These are phyloP conservation scores for Ceratobasidium sp. DNA, from an alignment of 1,284 basidiomycete species.

Conservation along the genomic window DNA sequence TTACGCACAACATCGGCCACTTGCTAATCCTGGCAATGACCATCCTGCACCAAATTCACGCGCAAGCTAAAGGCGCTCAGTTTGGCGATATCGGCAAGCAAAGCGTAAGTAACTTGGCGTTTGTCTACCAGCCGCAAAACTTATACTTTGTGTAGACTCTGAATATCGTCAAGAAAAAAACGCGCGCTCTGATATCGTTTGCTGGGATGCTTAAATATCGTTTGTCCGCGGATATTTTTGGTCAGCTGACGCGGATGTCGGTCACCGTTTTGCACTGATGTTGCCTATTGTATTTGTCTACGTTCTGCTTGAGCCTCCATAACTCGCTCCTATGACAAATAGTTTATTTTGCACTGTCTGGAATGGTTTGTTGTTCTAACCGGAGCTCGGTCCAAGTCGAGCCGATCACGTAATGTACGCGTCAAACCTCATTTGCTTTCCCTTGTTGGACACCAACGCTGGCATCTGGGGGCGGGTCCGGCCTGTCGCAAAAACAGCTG, in stretches of 20 bases:
- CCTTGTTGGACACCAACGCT: neutral
- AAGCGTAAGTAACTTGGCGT: conserved; percentile 65
- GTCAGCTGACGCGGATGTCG: conserved; percentile 68
- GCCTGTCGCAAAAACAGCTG: neutral
- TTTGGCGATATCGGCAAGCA: conserved; percentile 80
- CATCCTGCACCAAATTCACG: conserved; percentile 83
- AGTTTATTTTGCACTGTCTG: neutral
- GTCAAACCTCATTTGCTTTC: neutral
- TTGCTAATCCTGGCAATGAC: conserved; percentile 97
- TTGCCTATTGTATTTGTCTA: conserved; percentile 48
- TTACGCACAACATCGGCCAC: conserved; percentile 90
- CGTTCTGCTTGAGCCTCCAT: neutral
- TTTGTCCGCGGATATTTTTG: conserved; percentile 92
- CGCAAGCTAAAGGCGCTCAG: conserved; percentile 78
- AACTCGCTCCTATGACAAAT: too few relatives aligned
- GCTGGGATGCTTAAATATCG: conserved; percentile 89
- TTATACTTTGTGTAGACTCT: conserved; percentile 65
- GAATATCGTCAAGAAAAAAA: conserved; percentile 74
- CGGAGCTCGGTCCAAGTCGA: neutral
- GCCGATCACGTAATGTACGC: conserved; percentile 12
- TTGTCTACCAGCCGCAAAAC: conserved; percentile 30
- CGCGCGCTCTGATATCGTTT: conserved; percentile 86
- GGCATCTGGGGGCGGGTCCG: neutral
- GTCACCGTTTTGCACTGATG: conserved; percentile 49
- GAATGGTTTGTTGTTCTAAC: neutral